Base-by-base conservation (phyloP, 2,329 filamentous ascomycete genomes). In the Aspergillus melleus region DNA sequence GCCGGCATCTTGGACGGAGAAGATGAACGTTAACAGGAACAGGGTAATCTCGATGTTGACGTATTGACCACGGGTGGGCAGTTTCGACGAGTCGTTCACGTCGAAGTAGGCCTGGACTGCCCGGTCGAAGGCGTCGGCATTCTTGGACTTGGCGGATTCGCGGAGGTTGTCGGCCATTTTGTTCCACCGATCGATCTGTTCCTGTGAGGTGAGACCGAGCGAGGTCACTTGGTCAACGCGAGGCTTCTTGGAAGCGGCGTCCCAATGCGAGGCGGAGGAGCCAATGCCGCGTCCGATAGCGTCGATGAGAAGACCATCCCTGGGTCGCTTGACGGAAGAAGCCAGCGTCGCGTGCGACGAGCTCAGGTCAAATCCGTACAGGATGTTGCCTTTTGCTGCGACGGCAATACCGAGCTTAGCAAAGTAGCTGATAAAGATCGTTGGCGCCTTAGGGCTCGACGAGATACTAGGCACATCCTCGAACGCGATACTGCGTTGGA, bases 351-450 rank as follows among this genome's bases (percentile, higher is more conserved):
- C 68, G 52, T 74, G 64, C 19, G 74, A 65, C 24, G 73, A 67
- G 44, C 68, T 74, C 50, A 81, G 63, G 58, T 81, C 79, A 54
- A 81, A 78, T 4, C 76, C 76, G 49, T 81, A 65, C n/a, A 82
- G 66, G 5, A 74, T 74, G 42, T 73, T 76, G 49, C 76, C 75
- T 52, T 74, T 74, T 19, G 72, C 72, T 12, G 77, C 79, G 24
- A 82, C 69, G 12, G 76, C 74, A 49, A 80, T 70, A 22, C 75
- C 74, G 22, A 79, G 70, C 52, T 80, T 78, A 14, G 77, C 71
- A 52, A 78, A 80, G 62, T 80, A 80, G 39, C 74, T 74, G 53
- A 80, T 68, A 58, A 80, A 79, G 11, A 66, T 65, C 16, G 76
- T 68, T 10, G 69, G 68, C 12, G 66, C 66, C 59, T 67, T 69